Base-by-base conservation (phyloP, 1,284 basidiomycete species). In the Stygiomarasmius scandens region DNA sequence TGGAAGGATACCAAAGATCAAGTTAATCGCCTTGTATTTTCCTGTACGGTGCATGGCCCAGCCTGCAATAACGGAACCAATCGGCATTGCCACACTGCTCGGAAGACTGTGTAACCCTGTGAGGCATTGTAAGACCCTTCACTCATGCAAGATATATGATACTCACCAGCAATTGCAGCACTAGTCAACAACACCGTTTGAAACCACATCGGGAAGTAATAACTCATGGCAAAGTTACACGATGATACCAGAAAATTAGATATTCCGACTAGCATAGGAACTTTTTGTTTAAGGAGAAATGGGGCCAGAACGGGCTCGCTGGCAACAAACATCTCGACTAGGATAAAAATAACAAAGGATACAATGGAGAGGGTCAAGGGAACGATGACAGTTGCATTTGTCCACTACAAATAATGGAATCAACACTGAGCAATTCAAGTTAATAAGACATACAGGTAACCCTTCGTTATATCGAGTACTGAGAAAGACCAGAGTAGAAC, bases 141-240 rank as follows among this genome's bases (percentile, higher is more conserved):
- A 22, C 54, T 36, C 20, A 54, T 43, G 27, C 55, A 19, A 43
- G 59, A 38, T 25, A 45, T 14, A 52, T n/a, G 43, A 61, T 46
- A 44, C 76, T 61, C 63, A 84, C 85, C 84, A 44, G 84, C 83
- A 11, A 74, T 76, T 9, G 86, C 85, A 8, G 90, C 85, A 49
- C 78, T 88, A 12, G 87, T 84, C 50, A 90, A 72, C 62, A 84
- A 77, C 11, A 95, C 92, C 0, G 89, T 91, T 71, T 95, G 90
- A 70, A 94, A 95, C 87, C 86, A 93, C 71, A 90, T 89, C 1
- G 93, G 93, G 68, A 84, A 91, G 72, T 90, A 92, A 72, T 92
- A 91, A 70, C 84, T 86, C 62, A 89, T 77, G 0, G 85, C 75
- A 64, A 93, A 90, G 65, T 91, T 92, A 69, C 86, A 90, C 22